Conservation (phyloP, 495 filamentous ascomycete species). For the Penicillium desertorum region DNA sequence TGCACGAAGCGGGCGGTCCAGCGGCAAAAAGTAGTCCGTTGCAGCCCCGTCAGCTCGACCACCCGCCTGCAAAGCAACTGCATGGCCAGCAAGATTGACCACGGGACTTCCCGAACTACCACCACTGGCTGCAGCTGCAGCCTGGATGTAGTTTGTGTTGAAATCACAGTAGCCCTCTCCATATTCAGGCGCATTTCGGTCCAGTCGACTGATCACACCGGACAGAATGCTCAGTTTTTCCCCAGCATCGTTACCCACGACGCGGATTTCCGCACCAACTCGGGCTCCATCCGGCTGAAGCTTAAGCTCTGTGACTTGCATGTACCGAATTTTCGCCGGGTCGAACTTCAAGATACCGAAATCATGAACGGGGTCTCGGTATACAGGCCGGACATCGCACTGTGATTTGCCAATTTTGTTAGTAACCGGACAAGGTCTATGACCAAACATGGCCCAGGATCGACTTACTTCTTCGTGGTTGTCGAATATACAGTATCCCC, state of each 20-base stretch:
- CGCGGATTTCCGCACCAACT: slow-evolving; percentile 90
- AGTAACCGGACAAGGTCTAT: neutral
- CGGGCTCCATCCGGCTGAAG: slow-evolving; percentile 85
- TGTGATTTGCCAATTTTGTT: slow-evolving; percentile 33
- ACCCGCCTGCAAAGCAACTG: slow-evolving; percentile 91
- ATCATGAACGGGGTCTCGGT: slow-evolving; percentile 97
- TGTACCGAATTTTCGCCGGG: slow-evolving; percentile 92
- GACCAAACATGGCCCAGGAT: neutral
- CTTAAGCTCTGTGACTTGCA: slow-evolving; percentile 76
- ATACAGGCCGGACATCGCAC: slow-evolving; percentile 96
- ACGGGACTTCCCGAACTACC: slow-evolving; percentile 97
- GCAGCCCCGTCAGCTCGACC: slow-evolving; percentile 91
- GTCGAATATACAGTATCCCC: slow-evolving; percentile 96
- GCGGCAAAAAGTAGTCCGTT: slow-evolving; percentile 95
- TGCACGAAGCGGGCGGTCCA: slow-evolving; percentile 85
- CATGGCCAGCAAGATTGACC: slow-evolving; percentile 90
- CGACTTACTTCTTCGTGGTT: slow-evolving; percentile 82
- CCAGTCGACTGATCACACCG: slow-evolving; percentile 92
- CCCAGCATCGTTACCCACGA: slow-evolving; percentile 97
- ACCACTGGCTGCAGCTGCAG: slow-evolving; percentile 91
- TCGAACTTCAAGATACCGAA: slow-evolving; percentile 97
- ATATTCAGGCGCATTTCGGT: slow-evolving; percentile 96
- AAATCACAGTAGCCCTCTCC: slow-evolving; percentile 99
- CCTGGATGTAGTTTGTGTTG: slow-evolving; percentile 99
- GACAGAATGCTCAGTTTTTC: slow-evolving; percentile 98